Conservation (phyloP, 495 filamentous ascomycete genomes). For the Penicillium desertorum region DNA sequence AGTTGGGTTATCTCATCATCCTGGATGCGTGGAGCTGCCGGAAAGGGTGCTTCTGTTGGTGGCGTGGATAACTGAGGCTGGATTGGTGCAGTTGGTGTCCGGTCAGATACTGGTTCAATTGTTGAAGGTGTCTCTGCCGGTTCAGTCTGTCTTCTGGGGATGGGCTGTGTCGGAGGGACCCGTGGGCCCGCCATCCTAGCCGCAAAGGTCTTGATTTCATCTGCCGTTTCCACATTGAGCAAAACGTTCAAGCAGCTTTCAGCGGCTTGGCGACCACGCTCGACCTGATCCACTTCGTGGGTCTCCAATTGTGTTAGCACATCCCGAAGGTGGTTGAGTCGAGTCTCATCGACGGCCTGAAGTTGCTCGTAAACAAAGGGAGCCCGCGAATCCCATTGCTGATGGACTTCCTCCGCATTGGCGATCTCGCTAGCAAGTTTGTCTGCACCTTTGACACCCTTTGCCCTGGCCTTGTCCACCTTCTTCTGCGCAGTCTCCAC, state of each 20-base stretch:
- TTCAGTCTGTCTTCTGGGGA: conserved; percentile 21
- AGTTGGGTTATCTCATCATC: conserved; percentile 64
- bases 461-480: conserved; percentile 78
- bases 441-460: conserved; percentile 74
- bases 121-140: conserved; percentile 21
- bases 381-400: conserved; percentile 93
- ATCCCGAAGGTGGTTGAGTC: conserved; percentile 89
- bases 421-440: conserved; percentile 76
- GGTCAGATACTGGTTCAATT: conserved; percentile 4
- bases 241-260: conserved; percentile 82
- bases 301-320: conserved; percentile 90
- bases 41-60: conserved; percentile 24
- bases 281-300: conserved; percentile 85
- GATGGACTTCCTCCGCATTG: conserved; percentile 70
- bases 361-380: conserved; percentile 95
- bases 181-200: conserved; percentile 45
- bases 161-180: conserved; percentile 14
- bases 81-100: conserved; percentile 21
- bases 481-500: conserved; percentile 83
- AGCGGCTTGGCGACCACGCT: conserved; percentile 69
- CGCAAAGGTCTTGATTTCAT: conserved; percentile 88
- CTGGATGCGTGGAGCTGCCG: conserved; percentile 44
- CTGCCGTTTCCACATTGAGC: conserved; percentile 81
- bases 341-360: conserved; percentile 84
- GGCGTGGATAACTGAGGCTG: conserved; percentile 16